These are phyloP conservation scores for Blastobotrys niveus DNA, from an alignment of 1,139 yeast genomes.

Conservation along the genomic window DNA sequence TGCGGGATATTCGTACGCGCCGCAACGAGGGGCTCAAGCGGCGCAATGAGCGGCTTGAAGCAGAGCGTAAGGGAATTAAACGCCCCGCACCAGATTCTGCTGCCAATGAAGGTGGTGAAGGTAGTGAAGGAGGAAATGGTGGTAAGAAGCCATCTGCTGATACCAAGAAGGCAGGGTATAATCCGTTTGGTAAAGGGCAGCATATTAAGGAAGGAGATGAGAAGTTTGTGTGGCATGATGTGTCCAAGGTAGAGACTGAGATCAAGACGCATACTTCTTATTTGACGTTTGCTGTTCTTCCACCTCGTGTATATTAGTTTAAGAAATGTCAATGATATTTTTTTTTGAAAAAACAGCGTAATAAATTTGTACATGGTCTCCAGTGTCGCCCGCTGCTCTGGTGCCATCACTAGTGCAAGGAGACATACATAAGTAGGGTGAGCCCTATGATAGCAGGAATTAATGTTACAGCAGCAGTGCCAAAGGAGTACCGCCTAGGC, in stretches of 20 bases:
- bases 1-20: constrained; percentile 73
- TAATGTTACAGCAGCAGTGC: too few species aligned
- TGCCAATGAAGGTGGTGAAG: constrained; percentile 14
- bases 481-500: too few species aligned
- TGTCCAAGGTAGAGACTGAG: constrained; percentile 76
- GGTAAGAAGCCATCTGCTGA: constrained; percentile 17
- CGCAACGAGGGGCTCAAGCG: constrained; percentile 69
- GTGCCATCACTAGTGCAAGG: too few species aligned
- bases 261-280: constrained; percentile 92
- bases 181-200: constrained; percentile 86
- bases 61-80: constrained; percentile 15
- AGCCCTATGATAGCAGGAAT: too few species aligned
- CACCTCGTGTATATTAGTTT: constrained; percentile 27
- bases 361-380: too few species aligned
- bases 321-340: too few species aligned
- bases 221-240: constrained; percentile 71
- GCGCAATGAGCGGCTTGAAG: constrained; percentile 38
- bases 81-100: background rate
- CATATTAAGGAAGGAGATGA: constrained; percentile 84
- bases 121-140: constrained; percentile 16
- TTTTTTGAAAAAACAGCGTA: too few species aligned
- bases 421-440: too few species aligned
- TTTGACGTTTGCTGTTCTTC: constrained; percentile 70
- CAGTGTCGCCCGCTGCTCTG: too few species aligned
- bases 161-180: constrained; percentile 51